Base-by-base conservation (phyloP, 495 filamentous ascomycete genomes). In the Arthonia radiata region DNA sequence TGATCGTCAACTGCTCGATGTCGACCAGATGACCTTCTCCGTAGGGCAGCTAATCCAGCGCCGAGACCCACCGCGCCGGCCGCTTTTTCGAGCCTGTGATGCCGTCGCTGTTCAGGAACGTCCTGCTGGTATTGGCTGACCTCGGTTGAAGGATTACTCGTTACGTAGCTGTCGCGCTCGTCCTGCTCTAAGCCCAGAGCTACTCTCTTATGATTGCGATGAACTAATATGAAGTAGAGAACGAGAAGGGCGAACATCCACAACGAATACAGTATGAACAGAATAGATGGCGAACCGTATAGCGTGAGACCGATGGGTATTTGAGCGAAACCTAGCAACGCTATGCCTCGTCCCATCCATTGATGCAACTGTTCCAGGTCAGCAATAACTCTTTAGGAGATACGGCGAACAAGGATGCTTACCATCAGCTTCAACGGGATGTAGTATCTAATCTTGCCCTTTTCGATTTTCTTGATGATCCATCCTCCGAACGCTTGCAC, bases 251-350 rank as follows among this genome's bases (percentile, higher is more conserved):
- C 55, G 7, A 62, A 67, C 39, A 64, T 71, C 39, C 63, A 74
- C 1, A 93, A 32, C 0, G 83, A 56, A 40, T 71, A 97, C 3
- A 93, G 53, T 30, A 94, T 70, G 43, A 97, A 97, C 0, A 79
- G 53, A 8, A 53, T 52, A 43, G 74, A 65, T 9, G 89, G 86
- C 17, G 80, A 86, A 10, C 86, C 86, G 39, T 93, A 97, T 7
- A 97, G 58, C 3, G 80, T 82, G 26, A 97, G 58, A 0, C 86
- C 86, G 1, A 94, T 53, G 1, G 83, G 76, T 15, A 94, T 68
- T 44, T 97, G 89, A 5, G 72, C 60, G 28, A 97, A 60, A 4
- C 74, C 86, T 4, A 97, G 52, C 16, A 94, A 43, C 5, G 70
- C 70, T 27, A 82, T 61, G 0, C 51, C 50, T 17, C 80, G 61